A percentile compares a stretch with the other conserved stretches of the same genome.
These are phyloP conservation scores for Tulasnella sp. DNA, from an alignment of 768 basidiomycete species.

Conservation along the genomic window DNA sequence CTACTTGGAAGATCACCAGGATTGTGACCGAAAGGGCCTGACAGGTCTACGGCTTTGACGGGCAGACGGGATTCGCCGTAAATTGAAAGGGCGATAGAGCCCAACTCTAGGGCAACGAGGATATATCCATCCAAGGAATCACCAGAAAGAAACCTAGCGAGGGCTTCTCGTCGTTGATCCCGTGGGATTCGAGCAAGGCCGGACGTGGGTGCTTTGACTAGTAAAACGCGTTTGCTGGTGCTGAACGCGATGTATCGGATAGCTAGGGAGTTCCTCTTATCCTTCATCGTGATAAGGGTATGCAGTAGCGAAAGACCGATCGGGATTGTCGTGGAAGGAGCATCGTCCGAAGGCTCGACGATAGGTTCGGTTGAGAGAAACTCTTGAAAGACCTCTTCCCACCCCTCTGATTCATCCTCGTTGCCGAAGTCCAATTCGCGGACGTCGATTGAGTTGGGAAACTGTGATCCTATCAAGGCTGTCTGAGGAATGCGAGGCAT, in stretches of 20 bases:
- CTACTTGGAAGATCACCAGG: constrained; percentile 19
- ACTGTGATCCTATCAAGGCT: too few relatives aligned
- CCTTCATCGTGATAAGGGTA: not conserved
- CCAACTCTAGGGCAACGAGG: constrained; percentile 32
- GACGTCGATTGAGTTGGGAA: not conserved
- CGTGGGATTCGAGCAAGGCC: not conserved
- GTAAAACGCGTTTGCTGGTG: not conserved
- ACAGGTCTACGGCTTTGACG: constrained; percentile 32
- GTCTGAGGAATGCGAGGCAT: too few relatives aligned
- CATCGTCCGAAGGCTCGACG: too few relatives aligned
- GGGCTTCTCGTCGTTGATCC: not conserved
- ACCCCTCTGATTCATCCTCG: not conserved
- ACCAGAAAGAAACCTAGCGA: not conserved
- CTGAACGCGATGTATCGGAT: constrained; percentile 3
- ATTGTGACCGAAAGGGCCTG: constrained; percentile 23
- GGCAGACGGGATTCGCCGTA: constrained; percentile 23
- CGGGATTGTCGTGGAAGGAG: not conserved
- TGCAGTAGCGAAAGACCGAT: constrained; percentile 5
- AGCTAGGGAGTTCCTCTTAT: not conserved
- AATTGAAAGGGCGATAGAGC: constrained; percentile 28
- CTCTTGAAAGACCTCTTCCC: too few relatives aligned
- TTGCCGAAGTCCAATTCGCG: not conserved
- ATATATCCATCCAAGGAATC: not conserved
- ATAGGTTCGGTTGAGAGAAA: too few relatives aligned
- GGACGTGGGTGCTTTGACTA: constrained; percentile 4